Percentiles rank a stretch among this genome's conserved stretches.
These are phyloP conservation scores for Clonostachys rosea DNA, from an alignment of 2,329 filamentous ascomycete species.

Conservation along the genomic window DNA sequence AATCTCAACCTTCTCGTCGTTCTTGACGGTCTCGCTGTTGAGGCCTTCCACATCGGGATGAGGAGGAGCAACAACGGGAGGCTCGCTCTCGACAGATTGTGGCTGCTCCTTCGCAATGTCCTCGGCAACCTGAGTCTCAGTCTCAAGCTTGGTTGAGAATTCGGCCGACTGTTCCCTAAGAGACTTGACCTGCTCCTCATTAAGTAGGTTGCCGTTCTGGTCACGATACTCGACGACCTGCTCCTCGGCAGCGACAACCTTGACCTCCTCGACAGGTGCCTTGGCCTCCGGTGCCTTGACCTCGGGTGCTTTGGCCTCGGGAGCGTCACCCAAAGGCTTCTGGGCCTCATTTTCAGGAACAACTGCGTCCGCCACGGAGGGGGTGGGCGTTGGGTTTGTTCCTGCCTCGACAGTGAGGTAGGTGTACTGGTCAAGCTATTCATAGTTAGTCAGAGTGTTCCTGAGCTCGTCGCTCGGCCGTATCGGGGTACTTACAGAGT, in stretches of 20 bases:
- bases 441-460: slow-evolving; percentile 12
- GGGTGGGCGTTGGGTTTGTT: slow-evolving; percentile 16
- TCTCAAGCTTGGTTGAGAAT: slow-evolving; percentile 94
- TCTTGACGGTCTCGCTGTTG: slow-evolving; percentile 51
- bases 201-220: slow-evolving; percentile 83
- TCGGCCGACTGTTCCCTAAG: slow-evolving; percentile 83
- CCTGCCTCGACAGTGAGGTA: slow-evolving; percentile 15
- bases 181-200: slow-evolving; percentile 76
- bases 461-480: background rate
- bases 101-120: slow-evolving; percentile 72
- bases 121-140: slow-evolving; percentile 82
- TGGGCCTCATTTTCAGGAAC: slow-evolving; percentile 11
- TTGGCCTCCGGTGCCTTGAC: slow-evolving; percentile 40
- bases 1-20: slow-evolving; percentile 22
- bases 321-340: slow-evolving; percentile 13
- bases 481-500: slow-evolving; percentile 62
- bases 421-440: slow-evolving; percentile 42
- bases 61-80: slow-evolving; percentile 45
- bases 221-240: slow-evolving; percentile 93
- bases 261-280: slow-evolving; percentile 70
- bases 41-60: slow-evolving; percentile 58
- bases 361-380: slow-evolving; percentile 4
- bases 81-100: slow-evolving; percentile 27
- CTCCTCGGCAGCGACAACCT: slow-evolving; percentile 50
- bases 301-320: slow-evolving; percentile 14